Base-by-base conservation (phyloP, 2,329 filamentous ascomycete species). In the Phyllosticta capitalensis region DNA sequence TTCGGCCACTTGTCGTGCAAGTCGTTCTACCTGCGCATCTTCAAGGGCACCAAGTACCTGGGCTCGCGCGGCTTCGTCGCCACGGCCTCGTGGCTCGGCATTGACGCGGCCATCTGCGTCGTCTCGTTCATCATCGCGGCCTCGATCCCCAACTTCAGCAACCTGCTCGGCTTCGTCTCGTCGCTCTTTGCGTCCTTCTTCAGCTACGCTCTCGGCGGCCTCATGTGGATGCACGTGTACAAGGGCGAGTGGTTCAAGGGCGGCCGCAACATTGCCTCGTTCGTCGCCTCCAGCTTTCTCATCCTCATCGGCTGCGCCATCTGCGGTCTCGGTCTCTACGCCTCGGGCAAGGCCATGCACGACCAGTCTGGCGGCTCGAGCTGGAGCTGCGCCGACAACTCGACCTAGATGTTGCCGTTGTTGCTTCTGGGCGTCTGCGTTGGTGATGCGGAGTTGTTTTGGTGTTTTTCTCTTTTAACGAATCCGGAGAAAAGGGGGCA, bases 131-230 rank as follows among this genome's bases (percentile, higher is more conserved):
- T 90, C 64, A 85, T 90, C 60, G 85, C 87, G 9, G 81, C 86
- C 68, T 83, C 84, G 0, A 87, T 90, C 17, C 87, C 87, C 0
- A 82, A 86, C 60, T 90, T 90, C 75, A 84, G 83, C 68, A 81
- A 83, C 55, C 76, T 90, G 2, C 76, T 90, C n/a, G 83, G 82
- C 33, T 73, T 90, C 48, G 82, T 89, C 58, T 72, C 70, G 2
- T 67, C 84, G 5, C 73, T 88, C 1, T 88, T 88, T 64, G 84
- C 82, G 45, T 83, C 79, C 52, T 88, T 86, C 80, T 89, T 89
- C 72, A 86, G 83, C 14, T 81, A 76, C 62, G 72, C 72, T 64
- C 72, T 73, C 65, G 72, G 72, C 0, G 72, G 61, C 0, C 61
- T 72, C 20, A 71, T 73, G 62, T 75, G 70, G 79, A 74, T 64